These are phyloP conservation scores for Solanum piurae DNA, from an alignment of 257 asterid species.

Conservation along the genomic window DNA sequence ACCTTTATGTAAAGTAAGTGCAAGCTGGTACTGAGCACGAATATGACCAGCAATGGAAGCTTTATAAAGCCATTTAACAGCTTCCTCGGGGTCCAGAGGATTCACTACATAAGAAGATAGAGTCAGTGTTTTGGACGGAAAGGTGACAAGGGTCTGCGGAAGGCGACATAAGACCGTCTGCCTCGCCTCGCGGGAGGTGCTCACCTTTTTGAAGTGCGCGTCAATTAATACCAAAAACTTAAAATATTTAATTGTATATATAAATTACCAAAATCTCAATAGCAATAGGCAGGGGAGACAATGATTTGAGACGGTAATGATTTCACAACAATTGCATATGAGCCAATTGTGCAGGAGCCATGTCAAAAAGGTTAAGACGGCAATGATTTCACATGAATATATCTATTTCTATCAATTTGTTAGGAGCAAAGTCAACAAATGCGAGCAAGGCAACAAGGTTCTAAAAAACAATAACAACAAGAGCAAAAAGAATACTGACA, in stretches of 20 bases:
- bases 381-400: not conserved
- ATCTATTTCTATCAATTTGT: not conserved
- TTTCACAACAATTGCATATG: not conserved
- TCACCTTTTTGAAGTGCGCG: not conserved
- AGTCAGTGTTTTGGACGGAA: not conserved
- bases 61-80: constrained; percentile 53
- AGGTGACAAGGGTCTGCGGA: not conserved
- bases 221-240: not conserved
- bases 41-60: constrained; percentile 73
- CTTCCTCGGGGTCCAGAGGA: constrained; percentile 55
- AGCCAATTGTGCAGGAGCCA: not conserved
- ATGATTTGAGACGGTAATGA: not conserved
- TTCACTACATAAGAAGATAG: constrained; percentile 28
- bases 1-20: constrained; percentile 79
- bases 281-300: not conserved
- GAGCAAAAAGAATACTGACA: not conserved
- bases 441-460: not conserved
- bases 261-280: not conserved
- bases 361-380: not conserved
- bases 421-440: not conserved
- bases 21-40: constrained; percentile 97
- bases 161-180: not conserved
- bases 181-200: not conserved
- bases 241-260: not conserved
- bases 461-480: not conserved